Percentiles rank a stretch among this genome's conserved stretches.
These are phyloP conservation scores for Halophytophthora polymorphica DNA, from an alignment of 352 stramenopile species.

Conservation along the genomic window DNA sequence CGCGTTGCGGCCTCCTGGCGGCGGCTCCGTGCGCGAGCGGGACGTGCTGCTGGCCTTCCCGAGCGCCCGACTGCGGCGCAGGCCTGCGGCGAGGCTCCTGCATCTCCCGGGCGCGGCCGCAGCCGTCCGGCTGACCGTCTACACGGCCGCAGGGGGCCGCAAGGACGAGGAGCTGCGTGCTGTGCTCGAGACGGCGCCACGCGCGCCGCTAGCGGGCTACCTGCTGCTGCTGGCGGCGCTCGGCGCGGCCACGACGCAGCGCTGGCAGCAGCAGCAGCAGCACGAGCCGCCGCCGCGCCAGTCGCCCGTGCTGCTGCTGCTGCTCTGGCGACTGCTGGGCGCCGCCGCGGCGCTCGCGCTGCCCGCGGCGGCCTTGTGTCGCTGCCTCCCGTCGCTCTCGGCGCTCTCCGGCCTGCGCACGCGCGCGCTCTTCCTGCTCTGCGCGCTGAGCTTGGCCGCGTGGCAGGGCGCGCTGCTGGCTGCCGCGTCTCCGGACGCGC, in stretches of 20 bases:
- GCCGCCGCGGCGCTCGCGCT: slow-evolving; percentile 34
- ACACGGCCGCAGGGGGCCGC: background rate
- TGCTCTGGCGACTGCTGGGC: slow-evolving; percentile 55
- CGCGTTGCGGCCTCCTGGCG: background rate
- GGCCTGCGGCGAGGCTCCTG: background rate
- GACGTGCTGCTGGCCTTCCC: background rate
- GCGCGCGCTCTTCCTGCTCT: slow-evolving; percentile 22
- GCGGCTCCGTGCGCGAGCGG: too few species aligned
- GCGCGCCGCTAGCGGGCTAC: slow-evolving; percentile 46
- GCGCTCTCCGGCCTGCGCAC: slow-evolving; percentile 5
- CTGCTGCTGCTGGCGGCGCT: slow-evolving; percentile 34
- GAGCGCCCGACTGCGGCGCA: background rate
- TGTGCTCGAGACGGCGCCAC: slow-evolving; percentile 36
- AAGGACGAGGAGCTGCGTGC: too few species aligned
- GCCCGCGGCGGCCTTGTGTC: slow-evolving; percentile 23
- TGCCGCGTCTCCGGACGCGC: slow-evolving; percentile 44
- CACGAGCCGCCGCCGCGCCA: slow-evolving; percentile 22
- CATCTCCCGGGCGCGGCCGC: background rate
- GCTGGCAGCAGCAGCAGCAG: slow-evolving; percentile 29
- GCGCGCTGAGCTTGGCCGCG: slow-evolving; percentile 31
- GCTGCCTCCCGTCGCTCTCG: slow-evolving; percentile 9
- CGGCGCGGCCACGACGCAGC: slow-evolving; percentile 48
- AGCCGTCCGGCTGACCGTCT: background rate
- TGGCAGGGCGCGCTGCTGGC: slow-evolving; percentile 54
- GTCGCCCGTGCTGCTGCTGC: slow-evolving; percentile 29